These are phyloP conservation scores for Athelia sp. DNA, from an alignment of 1,284 basidiomycete genomes.

Conservation along the genomic window DNA sequence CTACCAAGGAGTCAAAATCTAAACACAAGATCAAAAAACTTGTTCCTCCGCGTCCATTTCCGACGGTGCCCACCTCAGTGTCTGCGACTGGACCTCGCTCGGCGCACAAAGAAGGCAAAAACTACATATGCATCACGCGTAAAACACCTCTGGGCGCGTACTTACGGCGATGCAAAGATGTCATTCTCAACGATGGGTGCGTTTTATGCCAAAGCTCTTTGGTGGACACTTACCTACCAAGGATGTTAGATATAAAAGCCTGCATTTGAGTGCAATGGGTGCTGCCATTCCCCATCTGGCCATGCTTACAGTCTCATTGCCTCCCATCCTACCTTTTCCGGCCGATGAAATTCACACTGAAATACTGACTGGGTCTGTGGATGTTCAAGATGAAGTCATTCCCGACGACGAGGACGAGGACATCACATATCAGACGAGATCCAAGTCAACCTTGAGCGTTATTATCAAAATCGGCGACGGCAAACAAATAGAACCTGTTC, in stretches of 20 bases:
- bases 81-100: slow-evolving; percentile 78
- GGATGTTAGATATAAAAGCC: slow-evolving; percentile 71
- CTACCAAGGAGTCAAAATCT: slow-evolving; percentile 10
- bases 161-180: slow-evolving; percentile 73
- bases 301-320: slow-evolving; percentile 66
- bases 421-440: slow-evolving; percentile 57
- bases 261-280: slow-evolving; percentile 79
- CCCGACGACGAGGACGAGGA: slow-evolving; percentile 75
- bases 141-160: slow-evolving; percentile 73
- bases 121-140: slow-evolving; percentile 76
- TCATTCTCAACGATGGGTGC: slow-evolving; percentile 75
- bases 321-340: slow-evolving; percentile 69
- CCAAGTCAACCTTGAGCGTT: slow-evolving; percentile 62
- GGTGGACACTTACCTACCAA: no score
- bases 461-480: slow-evolving; percentile 60
- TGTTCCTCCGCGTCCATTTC: slow-evolving; percentile 65
- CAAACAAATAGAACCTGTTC: slow-evolving; percentile 32
- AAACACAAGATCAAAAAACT: slow-evolving; percentile 54
- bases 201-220: slow-evolving; percentile 16
- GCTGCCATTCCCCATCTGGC: slow-evolving; percentile 84
- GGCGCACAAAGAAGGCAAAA: slow-evolving; percentile 71
- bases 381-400: slow-evolving; percentile 75
- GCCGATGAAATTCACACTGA: slow-evolving; percentile 62
- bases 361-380: slow-evolving; percentile 69
- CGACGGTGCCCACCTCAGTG: slow-evolving; percentile 70